Evolutionary conservation across 345 rosid genomes (phyloP).

Genomic region (Orychophragmus violaceus): DNA sequence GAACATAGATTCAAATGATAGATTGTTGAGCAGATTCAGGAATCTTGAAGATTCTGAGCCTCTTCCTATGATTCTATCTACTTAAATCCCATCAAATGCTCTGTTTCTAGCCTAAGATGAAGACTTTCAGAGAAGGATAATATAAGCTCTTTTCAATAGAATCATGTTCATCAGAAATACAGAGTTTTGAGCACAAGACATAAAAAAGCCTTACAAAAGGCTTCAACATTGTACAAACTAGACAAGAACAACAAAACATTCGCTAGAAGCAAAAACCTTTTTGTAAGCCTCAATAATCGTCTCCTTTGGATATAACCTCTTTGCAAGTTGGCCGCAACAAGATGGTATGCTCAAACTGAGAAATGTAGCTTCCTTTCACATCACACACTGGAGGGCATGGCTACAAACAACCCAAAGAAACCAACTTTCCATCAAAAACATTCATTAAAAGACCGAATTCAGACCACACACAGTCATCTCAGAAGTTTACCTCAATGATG

Average conservation of each 20-base stretch:
- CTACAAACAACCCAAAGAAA: slow-evolving; percentile 29
- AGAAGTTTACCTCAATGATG: slow-evolving; percentile 57
- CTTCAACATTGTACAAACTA: background rate
- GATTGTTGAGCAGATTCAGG: background rate
- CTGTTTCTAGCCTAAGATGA: background rate
- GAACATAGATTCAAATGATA: background rate
- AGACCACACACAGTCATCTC: background rate
- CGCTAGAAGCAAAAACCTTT: background rate
- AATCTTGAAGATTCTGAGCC: background rate
- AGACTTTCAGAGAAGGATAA: background rate
- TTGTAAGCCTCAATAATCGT: slow-evolving; percentile 47
- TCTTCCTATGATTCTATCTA: background rate
- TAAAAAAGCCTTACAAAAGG: background rate
- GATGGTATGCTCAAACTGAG: slow-evolving; percentile 94
- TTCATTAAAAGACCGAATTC: background rate
- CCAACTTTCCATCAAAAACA: background rate
- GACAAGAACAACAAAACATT: background rate
- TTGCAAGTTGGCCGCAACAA: slow-evolving; percentile 92
- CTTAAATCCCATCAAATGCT: background rate
- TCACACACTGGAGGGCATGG: slow-evolving; percentile 87
- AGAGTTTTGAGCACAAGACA: background rate
- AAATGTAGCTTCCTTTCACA: slow-evolving; percentile 77
- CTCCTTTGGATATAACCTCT: slow-evolving; percentile 84
- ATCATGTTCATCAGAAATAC: background rate
- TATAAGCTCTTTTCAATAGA: background rate